Conservation (phyloP, 176 grass and related monocot species). For the Juncus inflexus region DNA sequence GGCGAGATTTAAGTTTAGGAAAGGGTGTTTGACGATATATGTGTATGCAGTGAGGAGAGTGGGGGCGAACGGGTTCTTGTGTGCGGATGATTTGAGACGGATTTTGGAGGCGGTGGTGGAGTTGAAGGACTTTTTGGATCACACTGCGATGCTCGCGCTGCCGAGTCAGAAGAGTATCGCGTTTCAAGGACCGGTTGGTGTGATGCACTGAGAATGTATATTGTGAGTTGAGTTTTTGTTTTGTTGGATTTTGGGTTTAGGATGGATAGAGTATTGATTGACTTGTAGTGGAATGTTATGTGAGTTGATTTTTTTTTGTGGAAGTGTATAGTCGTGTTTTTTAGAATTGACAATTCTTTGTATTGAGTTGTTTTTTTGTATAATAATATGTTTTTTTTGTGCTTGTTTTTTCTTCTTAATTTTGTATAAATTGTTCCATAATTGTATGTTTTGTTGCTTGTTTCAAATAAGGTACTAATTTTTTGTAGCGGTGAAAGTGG, state of each 20-base stretch:
- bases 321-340: slow-evolving; percentile 26
- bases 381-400: neutral
- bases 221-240: neutral
- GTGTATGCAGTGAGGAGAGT: slow-evolving; percentile 83
- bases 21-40: slow-evolving; percentile 95
- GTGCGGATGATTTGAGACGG: slow-evolving; percentile 64
- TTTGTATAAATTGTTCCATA: slow-evolving; percentile 16
- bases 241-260: neutral
- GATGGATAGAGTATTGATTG: slow-evolving; percentile 2
- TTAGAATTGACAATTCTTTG: slow-evolving; percentile 30
- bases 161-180: slow-evolving; percentile 93
- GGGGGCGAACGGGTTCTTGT: slow-evolving; percentile 75
- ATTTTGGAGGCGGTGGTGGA: slow-evolving; percentile 68
- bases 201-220: slow-evolving; percentile 28
- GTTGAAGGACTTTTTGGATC: slow-evolving; percentile 87
- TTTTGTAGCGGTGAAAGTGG: too few species aligned
- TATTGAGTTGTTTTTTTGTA: slow-evolving; percentile 18
- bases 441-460: neutral
- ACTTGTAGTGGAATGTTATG: slow-evolving; percentile 1
- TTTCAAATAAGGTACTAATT: neutral
- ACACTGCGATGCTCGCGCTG: slow-evolving; percentile 91
- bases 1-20: slow-evolving; percentile 94
- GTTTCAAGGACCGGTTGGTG: slow-evolving; percentile 49
- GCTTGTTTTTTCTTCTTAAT: slow-evolving; percentile 7
- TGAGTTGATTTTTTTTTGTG: slow-evolving; percentile 9